Evolutionary conservation across 2,329 filamentous ascomycete genomes (phyloP).

Genomic region (Fusarium sp.): DNA sequence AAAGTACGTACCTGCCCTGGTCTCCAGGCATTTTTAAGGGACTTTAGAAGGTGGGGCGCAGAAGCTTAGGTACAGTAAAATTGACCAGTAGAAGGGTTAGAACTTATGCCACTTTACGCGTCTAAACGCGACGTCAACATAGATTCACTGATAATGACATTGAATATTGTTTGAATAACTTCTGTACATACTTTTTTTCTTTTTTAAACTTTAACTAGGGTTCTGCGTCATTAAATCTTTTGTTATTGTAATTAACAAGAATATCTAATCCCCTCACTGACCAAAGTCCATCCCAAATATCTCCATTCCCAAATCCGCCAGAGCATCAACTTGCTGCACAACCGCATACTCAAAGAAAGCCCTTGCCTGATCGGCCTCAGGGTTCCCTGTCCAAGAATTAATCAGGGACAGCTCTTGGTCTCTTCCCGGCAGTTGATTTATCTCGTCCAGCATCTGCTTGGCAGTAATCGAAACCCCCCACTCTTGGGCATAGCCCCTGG

Average conservation of each 20-base stretch:
- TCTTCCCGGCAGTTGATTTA: constrained; percentile 62
- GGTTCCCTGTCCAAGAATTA: constrained; percentile 59
- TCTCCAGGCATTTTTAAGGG: constrained; percentile 2
- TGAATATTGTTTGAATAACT: not conserved
- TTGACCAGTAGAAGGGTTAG: constrained; percentile 3
- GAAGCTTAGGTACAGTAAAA: not conserved
- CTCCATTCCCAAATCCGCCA: constrained; percentile 62
- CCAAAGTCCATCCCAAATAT: constrained; percentile 60
- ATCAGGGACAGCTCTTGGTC: constrained; percentile 61
- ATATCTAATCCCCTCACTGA: not conserved
- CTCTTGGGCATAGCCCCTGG: constrained; percentile 58
- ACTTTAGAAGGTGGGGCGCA: constrained; percentile 6
- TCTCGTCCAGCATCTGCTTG: constrained; percentile 62
- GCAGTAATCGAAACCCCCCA: constrained; percentile 63
- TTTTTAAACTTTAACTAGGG: not conserved
- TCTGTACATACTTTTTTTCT: not conserved
- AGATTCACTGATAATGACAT: not conserved
- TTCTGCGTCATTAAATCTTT: not conserved
- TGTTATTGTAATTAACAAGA: not conserved
- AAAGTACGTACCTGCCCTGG: constrained; percentile 33
- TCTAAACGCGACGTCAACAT: not conserved
- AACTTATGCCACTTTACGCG: constrained; percentile 8
- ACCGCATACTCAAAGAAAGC: constrained; percentile 66
- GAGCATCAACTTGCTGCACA: constrained; percentile 60
- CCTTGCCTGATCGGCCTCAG: constrained; percentile 55